phyloP scores from a whole-genome alignment of 257 asterid species.

The Solanum chiquidenum region DNA sequence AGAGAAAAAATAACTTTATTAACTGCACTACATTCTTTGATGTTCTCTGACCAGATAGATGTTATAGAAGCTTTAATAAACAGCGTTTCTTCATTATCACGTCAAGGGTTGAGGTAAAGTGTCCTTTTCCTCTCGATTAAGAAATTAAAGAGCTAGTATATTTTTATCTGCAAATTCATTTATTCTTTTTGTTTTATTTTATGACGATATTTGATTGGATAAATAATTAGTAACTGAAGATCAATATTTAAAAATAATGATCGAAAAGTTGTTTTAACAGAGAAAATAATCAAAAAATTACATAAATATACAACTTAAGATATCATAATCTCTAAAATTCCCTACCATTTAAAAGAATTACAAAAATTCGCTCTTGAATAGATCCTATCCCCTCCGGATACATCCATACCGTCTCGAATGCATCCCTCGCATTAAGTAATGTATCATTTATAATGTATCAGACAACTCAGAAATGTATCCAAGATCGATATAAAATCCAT shows the following conservation, averaged over 20 bases:
- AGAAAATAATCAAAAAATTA: neutral
- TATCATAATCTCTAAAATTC: neutral
- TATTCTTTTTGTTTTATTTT: neutral
- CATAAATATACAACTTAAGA: too few species aligned
- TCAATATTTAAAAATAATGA: neutral
- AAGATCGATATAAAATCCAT: too few species aligned
- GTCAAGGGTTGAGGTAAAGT: neutral
- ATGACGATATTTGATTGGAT: neutral
- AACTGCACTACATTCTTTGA: fast-evolving
- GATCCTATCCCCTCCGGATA: too few species aligned
- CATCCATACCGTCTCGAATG: neutral
- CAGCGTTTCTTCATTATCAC: neutral
- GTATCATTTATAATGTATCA: too few species aligned
- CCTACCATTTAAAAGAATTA: too few species aligned
- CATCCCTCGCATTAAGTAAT: neutral
- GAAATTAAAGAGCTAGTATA: neutral
- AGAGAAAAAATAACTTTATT: too few species aligned
- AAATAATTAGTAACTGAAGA: neutral
- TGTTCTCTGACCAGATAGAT: neutral
- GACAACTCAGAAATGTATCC: too few species aligned
- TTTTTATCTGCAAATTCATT: neutral
- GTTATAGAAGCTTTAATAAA: neutral
- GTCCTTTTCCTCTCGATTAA: neutral
- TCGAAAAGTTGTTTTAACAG: neutral
- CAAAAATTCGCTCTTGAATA: neutral